Base-by-base conservation (phyloP, 2,329 filamentous ascomycete species). In the Diaporthe sp. region DNA sequence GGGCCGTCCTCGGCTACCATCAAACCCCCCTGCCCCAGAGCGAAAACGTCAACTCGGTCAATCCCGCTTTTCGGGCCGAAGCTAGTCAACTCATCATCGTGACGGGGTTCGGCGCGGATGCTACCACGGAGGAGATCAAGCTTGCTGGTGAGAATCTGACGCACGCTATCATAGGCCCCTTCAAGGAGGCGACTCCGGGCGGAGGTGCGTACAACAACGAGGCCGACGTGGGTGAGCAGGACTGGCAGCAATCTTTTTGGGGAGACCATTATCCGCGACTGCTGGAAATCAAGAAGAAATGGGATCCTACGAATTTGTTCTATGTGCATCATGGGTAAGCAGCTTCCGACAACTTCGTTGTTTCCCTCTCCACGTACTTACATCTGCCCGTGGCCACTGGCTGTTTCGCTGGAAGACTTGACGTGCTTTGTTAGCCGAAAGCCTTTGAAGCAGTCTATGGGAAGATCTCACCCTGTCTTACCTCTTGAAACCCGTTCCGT, bases 31-130 rank as follows among this genome's bases (percentile, higher is more conserved):
- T 83, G 73, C 79, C 79, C 82, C 84, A 60, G 76, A 79, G 79
- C 4, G 81, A 81, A 44, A 81, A 82, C 44, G 78, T 72, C 83
- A 87, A 85, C 20, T 84, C 86, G 8, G 83, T 88, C 57, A 87
- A 87, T 78, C 86, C 88, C 6, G 88, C 87, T 0, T 90, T 87
- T 87, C 83, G 88, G 10, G 47, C 13, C 20, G 71, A 67, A 28
- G 53, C 83, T 1, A 79, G 85, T 77, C 85, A 83, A 77, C 78
- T 85, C 2, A 81, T 86, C 49, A 60, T 74, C 22, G 15, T 68
- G 4, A 78, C 58, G 77, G 83, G 79, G 79, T 60, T 77, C 22
- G 25, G 55, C 28, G 83, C 79, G 80, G 79, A 81, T 81, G 75
- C 81, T 2, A 72, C 79, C 5, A 77, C 75, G 65, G 53, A 67